phyloP scores from a whole-genome alignment of 2,329 filamentous ascomycete genomes.

The Monosporascus sp. region DNA sequence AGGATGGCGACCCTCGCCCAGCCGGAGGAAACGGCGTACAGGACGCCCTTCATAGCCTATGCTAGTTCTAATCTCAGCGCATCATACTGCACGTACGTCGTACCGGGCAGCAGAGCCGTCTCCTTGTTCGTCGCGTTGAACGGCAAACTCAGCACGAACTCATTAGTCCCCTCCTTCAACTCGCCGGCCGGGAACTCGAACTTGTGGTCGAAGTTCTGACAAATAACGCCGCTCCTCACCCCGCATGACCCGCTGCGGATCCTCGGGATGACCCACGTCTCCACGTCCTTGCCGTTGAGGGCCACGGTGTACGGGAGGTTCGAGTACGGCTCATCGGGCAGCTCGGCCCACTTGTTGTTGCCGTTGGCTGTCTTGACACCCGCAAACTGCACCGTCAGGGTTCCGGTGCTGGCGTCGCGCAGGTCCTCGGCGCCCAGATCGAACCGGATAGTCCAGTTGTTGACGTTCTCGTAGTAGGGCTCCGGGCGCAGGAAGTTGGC shows the following conservation, averaged over 20 bases:
- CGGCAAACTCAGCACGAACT: conserved; percentile 51
- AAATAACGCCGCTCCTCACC: conserved; percentile 51
- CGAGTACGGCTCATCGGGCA: conserved; percentile 43
- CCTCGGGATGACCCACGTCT: conserved; percentile 53
- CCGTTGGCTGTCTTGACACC: conserved; percentile 57
- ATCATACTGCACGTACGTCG: conserved; percentile 60
- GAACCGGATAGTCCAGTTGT: conserved; percentile 56
- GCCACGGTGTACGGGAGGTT: conserved; percentile 45
- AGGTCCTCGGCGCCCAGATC: conserved; percentile 38
- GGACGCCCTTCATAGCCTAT: background rate
- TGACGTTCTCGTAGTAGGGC: conserved; percentile 40
- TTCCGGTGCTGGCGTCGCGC: conserved; percentile 39
- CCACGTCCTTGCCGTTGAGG: conserved; percentile 33
- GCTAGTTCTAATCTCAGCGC: conserved; percentile 51
- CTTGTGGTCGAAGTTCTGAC: conserved; percentile 55
- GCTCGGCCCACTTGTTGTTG: conserved; percentile 51
- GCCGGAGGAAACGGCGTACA: background rate
- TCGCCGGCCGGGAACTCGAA: conserved; percentile 46
- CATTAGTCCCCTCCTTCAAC: conserved; percentile 45
- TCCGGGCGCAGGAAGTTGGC: conserved; percentile 40
- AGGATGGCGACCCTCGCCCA: background rate
- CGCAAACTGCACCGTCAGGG: conserved; percentile 57
- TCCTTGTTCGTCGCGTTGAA: conserved; percentile 53
- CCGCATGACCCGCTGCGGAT: conserved; percentile 53
- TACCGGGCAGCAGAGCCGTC: conserved; percentile 46